Evolutionary conservation across 2,329 filamentous ascomycete genomes (phyloP).

Genomic region (Emergomyces orientalis): DNA sequence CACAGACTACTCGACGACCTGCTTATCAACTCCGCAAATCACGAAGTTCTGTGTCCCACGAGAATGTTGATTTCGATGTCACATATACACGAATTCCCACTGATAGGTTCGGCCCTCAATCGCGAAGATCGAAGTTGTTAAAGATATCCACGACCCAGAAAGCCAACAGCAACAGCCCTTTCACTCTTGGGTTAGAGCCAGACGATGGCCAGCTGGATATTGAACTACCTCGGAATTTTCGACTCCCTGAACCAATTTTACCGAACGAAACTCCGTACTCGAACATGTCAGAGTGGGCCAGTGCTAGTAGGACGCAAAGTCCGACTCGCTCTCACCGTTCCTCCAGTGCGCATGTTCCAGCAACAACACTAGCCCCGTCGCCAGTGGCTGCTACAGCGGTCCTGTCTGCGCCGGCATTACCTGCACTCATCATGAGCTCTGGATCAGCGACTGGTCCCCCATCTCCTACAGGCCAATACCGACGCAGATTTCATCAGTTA

Average conservation of each 20-base stretch:
- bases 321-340: neutral
- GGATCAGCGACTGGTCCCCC: neutral
- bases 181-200: neutral
- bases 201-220: neutral
- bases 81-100: neutral
- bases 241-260: neutral
- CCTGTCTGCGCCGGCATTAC: neutral
- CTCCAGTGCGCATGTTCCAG: neutral
- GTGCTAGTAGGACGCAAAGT: neutral
- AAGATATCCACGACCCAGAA: neutral
- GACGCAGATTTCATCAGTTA: neutral
- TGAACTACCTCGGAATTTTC: neutral
- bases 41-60: slow-evolving; percentile 3
- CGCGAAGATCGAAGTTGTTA: neutral
- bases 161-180: neutral
- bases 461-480: neutral
- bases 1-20: neutral
- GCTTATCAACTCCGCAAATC: slow-evolving; percentile 5
- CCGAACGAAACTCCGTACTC: neutral
- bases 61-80: neutral
- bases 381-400: neutral
- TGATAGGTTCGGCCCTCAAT: neutral
- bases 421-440: neutral
- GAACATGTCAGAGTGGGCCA: slow-evolving; percentile 6
- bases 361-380: neutral